A percentile compares a stretch with the other conserved stretches of the same genome.
phyloP scores from a whole-genome alignment of 371 early-diverging fungal species.

The Batkoa obscura region DNA sequence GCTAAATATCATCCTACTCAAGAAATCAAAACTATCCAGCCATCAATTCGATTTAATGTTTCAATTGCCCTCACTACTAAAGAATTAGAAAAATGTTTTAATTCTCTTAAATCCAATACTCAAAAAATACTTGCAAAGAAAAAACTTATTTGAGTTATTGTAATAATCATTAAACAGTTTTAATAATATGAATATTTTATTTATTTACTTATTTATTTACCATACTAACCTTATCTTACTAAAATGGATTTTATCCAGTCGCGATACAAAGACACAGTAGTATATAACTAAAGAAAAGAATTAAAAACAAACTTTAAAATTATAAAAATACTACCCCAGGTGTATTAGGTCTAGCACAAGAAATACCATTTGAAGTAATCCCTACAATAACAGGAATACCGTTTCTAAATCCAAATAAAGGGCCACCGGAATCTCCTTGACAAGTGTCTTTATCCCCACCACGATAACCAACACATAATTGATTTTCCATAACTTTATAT shows the following conservation, averaged over 20 bases:
- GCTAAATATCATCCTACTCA: constrained; percentile 76
- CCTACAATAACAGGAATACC: not conserved
- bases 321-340: not conserved
- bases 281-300: too few species aligned
- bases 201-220: too few species aligned
- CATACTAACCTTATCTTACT: too few species aligned
- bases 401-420: constrained; percentile 7
- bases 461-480: constrained; percentile 19
- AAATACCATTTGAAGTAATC: not conserved
- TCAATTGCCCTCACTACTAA: constrained; percentile 53
- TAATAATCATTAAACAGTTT: too few species aligned
- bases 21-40: constrained; percentile 48
- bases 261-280: too few species aligned
- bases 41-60: constrained; percentile 67
- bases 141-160: not conserved
- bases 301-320: too few species aligned
- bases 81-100: constrained; percentile 69
- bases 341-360: not conserved
- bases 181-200: too few species aligned
- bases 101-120: constrained; percentile 30
- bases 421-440: constrained; percentile 24
- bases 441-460: constrained; percentile 17
- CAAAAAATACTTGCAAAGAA: constrained; percentile 24
- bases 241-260: too few species aligned
- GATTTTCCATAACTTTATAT: too few species aligned